These are phyloP conservation scores for Venturia pyrina DNA, from an alignment of 2,329 filamentous ascomycete species.

Conservation along the genomic window DNA sequence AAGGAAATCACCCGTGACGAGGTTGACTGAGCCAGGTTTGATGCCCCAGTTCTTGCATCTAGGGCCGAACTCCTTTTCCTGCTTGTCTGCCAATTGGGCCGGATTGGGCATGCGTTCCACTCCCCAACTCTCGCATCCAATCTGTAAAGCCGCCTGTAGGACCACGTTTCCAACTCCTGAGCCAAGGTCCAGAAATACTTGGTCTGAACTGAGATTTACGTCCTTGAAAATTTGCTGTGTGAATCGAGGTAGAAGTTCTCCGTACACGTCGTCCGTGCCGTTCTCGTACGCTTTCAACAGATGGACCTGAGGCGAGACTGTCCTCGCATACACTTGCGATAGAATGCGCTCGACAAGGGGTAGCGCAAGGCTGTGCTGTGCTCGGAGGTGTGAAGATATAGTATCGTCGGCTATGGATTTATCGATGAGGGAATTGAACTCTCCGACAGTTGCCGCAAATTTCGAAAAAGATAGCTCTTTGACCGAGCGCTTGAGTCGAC, in stretches of 20 bases:
- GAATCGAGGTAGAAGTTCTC: conserved; percentile 80
- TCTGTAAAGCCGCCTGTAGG: conserved; percentile 83
- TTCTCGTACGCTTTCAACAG: conserved; percentile 76
- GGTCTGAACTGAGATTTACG: conserved; percentile 66
- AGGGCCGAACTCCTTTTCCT: conserved; percentile 74
- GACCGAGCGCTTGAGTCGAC: conserved; percentile 65
- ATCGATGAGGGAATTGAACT: conserved; percentile 66
- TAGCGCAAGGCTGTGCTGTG: conserved; percentile 58
- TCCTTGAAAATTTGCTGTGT: conserved; percentile 72
- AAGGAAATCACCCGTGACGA: conserved; percentile 78
- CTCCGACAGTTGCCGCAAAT: conserved; percentile 61
- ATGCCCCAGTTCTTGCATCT: conserved; percentile 86
- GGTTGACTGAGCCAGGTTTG: conserved; percentile 63
- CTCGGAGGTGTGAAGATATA: conserved; percentile 61
- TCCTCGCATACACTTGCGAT: conserved; percentile 81
- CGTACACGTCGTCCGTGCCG: conserved; percentile 88
- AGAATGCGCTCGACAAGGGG: conserved; percentile 67
- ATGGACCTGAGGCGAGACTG: conserved; percentile 81
- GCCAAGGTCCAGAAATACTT: conserved; percentile 88
- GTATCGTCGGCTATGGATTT: conserved; percentile 58
- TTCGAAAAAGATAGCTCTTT: conserved; percentile 55
- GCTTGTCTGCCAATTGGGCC: conserved; percentile 68
- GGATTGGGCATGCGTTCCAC: conserved; percentile 95
- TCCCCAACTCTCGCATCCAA: conserved; percentile 90
- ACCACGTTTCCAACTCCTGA: conserved; percentile 96